Base-by-base conservation (phyloP, 306 rosid species). In the Comarum palustre region DNA sequence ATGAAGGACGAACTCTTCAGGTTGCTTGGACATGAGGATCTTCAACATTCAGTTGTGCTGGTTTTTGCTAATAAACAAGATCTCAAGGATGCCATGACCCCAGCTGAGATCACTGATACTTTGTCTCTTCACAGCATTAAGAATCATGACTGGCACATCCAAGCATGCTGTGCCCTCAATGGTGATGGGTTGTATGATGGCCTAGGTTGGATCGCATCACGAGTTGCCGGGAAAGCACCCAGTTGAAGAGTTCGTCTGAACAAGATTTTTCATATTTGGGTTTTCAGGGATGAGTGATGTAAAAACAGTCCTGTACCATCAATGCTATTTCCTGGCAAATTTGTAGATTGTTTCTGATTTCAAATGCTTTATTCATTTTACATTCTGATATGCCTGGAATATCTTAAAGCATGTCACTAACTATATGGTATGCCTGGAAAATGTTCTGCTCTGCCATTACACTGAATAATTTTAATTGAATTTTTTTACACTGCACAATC, bases 141-240 rank as follows among this genome's bases (percentile, higher is more conserved):
- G 93, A 85, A 95, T 81, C 97, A 95, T 54, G 99, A 95, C 81
- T 95, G 99, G 97, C 99, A 95, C 77, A 95, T 95, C 71, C 99
- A 95, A 78, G 99, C 99, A 69, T 95, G 97, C 80, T 84, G 86
- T 72, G 99, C 99, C 83, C 92, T 95, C 82, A 83, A 97, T 0
- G 99, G 97, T 11, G 99, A 91, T 9, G 99, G 99, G 25, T 75
- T 95, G 47, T 88, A 95, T 27, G 96, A 95, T 6, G 99, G 99
- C 70, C 90, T 95, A 8, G 97, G 99, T 38, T 95, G 99, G 99
- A 83, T 95, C 52, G 99, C 99, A 41, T 84, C 80, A 77, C 89
- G 71, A 22, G 97, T 91, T 31, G 83, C 96, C 0, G 96, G 97
- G 69, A 95, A 95, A 80, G 84, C 92, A 14, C 72, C 91, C 2